phyloP scores from a whole-genome alignment of 2,329 filamentous ascomycete genomes.

The Monosporascus sp. region DNA sequence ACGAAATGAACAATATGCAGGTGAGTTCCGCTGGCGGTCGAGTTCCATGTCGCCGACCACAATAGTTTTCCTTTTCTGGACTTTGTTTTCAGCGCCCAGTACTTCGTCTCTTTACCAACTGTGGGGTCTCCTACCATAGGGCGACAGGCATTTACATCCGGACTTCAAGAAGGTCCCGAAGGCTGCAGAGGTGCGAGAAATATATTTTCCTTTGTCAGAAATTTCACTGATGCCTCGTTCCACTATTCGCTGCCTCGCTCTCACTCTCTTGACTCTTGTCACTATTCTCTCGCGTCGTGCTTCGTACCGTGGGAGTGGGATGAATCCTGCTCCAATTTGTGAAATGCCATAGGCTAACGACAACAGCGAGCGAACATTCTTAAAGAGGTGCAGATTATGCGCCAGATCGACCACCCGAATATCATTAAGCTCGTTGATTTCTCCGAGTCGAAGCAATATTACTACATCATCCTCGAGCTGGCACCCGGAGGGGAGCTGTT shows the following conservation, averaged over 20 bases:
- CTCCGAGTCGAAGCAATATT: constrained; percentile 88
- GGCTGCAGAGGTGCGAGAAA: constrained; percentile 87
- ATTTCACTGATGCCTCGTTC: constrained; percentile 4
- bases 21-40: constrained; percentile 56
- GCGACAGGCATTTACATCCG: constrained; percentile 88
- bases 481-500: constrained; percentile 95
- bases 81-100: constrained; percentile 21
- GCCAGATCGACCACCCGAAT: constrained; percentile 91
- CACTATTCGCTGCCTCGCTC: constrained; percentile 17
- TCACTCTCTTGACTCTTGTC: constrained; percentile 10
- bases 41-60: constrained; percentile 19
- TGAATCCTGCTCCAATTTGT: neutral
- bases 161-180: constrained; percentile 93
- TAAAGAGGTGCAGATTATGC: constrained; percentile 99
- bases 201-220: constrained; percentile 32
- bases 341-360: constrained; percentile 21
- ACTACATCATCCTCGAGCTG: constrained; percentile 94
- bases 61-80: constrained; percentile 25
- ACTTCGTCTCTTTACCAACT: constrained; percentile 46
- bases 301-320: constrained; percentile 10
- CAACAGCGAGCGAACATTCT: constrained; percentile 88
- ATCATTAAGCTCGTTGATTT: constrained; percentile 93
- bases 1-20: constrained; percentile 98
- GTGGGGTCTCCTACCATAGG: constrained; percentile 54
- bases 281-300: constrained; percentile 18